phyloP scores from a whole-genome alignment of 176 grass and related monocot genomes.

The Carex scoparia region DNA sequence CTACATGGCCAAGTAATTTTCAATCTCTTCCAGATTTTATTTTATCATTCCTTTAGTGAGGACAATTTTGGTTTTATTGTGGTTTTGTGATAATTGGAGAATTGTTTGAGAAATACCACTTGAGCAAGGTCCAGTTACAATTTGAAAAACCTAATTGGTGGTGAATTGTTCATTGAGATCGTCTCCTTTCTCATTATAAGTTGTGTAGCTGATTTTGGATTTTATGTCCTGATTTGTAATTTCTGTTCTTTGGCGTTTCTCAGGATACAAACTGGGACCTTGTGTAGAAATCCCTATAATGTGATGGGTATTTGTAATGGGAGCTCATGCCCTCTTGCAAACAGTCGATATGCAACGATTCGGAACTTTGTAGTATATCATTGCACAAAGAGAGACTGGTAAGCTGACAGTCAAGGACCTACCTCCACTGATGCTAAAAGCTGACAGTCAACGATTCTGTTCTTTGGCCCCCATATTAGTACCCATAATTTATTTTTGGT shows the following conservation, averaged over 20 bases:
- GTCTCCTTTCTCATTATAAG: neutral
- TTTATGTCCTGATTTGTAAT: neutral
- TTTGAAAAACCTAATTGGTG: no score
- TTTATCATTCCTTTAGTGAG: neutral
- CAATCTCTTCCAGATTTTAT: neutral
- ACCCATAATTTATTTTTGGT: neutral
- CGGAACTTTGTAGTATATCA: conserved; percentile 52
- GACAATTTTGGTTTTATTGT: neutral
- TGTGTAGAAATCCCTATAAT: conserved; percentile 86
- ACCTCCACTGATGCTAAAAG: conserved; percentile 66
- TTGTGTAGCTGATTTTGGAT: neutral
- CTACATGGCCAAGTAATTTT: conserved; percentile 72
- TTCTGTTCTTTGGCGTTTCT: neutral
- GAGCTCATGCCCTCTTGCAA: conserved; percentile 90
- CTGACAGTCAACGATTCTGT: neutral
- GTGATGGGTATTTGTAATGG: conserved; percentile 84
- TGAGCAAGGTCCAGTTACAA: no score
- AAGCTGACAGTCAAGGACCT: conserved; percentile 76
- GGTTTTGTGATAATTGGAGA: neutral
- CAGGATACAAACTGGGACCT: conserved; percentile 71
- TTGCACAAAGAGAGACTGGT: conserved; percentile 53
- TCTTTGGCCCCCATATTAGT: neutral
- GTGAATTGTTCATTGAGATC: neutral
- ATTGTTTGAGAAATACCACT: no score
- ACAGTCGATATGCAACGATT: conserved; percentile 91